A percentile compares a stretch with the other conserved stretches of the same genome.
phyloP scores from a whole-genome alignment of 1,284 basidiomycete species.

The Puccinia horiana region DNA sequence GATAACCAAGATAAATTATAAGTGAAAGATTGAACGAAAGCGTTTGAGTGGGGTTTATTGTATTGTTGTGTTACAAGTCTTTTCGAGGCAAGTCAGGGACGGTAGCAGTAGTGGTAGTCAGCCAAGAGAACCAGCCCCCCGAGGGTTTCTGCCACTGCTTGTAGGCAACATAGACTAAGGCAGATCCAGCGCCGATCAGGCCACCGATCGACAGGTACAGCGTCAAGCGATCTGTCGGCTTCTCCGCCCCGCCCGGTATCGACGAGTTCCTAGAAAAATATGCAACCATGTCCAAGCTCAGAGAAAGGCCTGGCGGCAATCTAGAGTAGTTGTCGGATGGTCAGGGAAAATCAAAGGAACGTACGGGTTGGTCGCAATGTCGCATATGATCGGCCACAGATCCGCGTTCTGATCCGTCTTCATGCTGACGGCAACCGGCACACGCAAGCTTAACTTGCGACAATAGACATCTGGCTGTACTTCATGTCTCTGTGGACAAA shows the following conservation, averaged over 20 bases:
- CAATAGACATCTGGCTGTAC: conserved; percentile 98
- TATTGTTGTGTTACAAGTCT: conserved; percentile 12
- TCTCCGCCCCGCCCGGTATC: conserved; percentile 46
- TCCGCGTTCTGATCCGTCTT: conserved; percentile 82
- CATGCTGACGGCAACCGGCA: conserved; percentile 87
- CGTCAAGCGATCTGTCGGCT: conserved; percentile 36
- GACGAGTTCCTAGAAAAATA: conserved; percentile 49
- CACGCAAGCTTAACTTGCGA: conserved; percentile 75
- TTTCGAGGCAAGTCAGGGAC: conserved; percentile 4
- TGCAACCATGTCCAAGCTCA: background rate
- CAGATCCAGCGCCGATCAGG: conserved; percentile 35
- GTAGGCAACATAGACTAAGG: conserved; percentile 40
- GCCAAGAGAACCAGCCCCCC: conserved; percentile 43
- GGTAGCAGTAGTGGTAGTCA: background rate
- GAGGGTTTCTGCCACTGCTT: conserved; percentile 40
- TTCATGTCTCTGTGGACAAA: conserved; percentile 74
- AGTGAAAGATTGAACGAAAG: background rate
- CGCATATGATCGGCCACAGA: conserved; percentile 79
- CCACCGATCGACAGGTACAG: conserved; percentile 42
- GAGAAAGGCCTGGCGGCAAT: background rate
- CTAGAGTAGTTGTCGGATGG: background rate
- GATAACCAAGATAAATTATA: background rate
- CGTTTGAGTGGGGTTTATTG: background rate
- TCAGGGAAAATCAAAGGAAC: conserved; percentile 59
- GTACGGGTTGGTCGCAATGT: conserved; percentile 81